These are phyloP conservation scores for Rhynchospora pubera DNA, from an alignment of 176 grass and related monocot genomes.

Conservation along the genomic window DNA sequence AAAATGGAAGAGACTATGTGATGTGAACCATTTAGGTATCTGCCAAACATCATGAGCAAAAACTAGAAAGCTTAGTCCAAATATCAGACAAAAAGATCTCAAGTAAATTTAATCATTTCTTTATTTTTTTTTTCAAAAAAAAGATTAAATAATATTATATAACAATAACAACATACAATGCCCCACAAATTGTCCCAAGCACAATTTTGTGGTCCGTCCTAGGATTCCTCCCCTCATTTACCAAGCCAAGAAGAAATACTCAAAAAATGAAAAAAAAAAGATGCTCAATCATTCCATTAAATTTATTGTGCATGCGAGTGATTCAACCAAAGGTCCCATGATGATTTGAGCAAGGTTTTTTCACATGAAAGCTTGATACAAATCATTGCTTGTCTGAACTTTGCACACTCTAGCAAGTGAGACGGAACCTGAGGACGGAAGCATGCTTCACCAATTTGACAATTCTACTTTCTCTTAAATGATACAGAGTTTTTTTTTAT, in stretches of 20 bases:
- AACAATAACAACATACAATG: no score
- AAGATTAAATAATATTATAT: no score
- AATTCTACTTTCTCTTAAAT: no score
- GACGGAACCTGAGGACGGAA: not conserved
- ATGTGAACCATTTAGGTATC: no score
- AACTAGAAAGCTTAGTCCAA: not conserved
- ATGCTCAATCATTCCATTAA: not conserved
- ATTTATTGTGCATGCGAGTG: not conserved
- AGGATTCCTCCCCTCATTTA: not conserved
- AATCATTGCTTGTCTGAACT: slow-evolving; percentile 9
- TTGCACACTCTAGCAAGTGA: not conserved
- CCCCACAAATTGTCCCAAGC: not conserved
- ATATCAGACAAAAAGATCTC: not conserved
- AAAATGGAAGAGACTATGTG: no score
- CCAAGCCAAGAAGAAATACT: not conserved
- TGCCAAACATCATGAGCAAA: no score
- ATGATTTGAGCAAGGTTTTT: slow-evolving; percentile 6
- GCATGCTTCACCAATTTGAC: not conserved
- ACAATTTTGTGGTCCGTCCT: not conserved
- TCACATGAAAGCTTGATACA: slow-evolving; percentile 1
- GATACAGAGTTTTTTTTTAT: not conserved
- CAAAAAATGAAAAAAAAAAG: not conserved
- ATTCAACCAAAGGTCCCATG: not conserved
- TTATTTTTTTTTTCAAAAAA: not conserved
- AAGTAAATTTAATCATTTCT: not conserved